Base-by-base conservation (phyloP, 805 yeast genomes). In the Suhomyces xylopsoci region DNA sequence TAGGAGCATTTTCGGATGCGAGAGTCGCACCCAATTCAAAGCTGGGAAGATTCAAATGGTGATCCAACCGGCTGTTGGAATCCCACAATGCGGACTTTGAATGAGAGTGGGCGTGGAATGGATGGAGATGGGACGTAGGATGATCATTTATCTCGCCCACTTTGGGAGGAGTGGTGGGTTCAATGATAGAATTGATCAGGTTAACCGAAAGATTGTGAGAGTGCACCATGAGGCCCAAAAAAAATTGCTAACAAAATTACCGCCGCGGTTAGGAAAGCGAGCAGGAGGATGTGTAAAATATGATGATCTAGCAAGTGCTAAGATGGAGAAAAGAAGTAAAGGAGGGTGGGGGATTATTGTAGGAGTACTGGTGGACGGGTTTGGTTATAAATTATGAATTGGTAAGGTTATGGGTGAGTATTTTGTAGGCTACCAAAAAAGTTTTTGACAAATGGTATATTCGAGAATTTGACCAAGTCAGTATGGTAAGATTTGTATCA, bases 91-190 rank as follows among this genome's bases (percentile, higher is more conserved):
- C 58, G 32, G 67, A 58, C 55, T 66, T 63, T 26, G 51, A 49
- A 40, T 48, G 49, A 19, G 49, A 43, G 46, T 46, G 48, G 24
- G 30, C 42, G 32, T 26, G 41, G 17, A 28, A 28, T 25, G 47
- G 30, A 20, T 34, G 49, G 17, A 42, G 19, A 24, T 9, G 17
- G 49, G 44, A 24, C 30, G 42, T 17, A 5, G 42, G 24, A 19
- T 38, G 42, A 19, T 38, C 17, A n/a, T 7, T 38, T 14, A 46
- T 7, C 43, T 40, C 24, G 10, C 47, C 47, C 19, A 44, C 32
- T 20, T 47, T 46, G 43, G 83, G 82, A 2, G 84, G 84, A 3
- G 84, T 80, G 41, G 80, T 67, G 7, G 84, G 84, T 58, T 80
- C 84, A 25, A 77, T 70, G 38, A 80, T 54, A 20, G 82, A 78